Evolutionary conservation across 768 basidiomycete species (phyloP), one percentile per base, ranked within the genome.

Genomic region (Lepiota brunneoincarnata): DNA sequence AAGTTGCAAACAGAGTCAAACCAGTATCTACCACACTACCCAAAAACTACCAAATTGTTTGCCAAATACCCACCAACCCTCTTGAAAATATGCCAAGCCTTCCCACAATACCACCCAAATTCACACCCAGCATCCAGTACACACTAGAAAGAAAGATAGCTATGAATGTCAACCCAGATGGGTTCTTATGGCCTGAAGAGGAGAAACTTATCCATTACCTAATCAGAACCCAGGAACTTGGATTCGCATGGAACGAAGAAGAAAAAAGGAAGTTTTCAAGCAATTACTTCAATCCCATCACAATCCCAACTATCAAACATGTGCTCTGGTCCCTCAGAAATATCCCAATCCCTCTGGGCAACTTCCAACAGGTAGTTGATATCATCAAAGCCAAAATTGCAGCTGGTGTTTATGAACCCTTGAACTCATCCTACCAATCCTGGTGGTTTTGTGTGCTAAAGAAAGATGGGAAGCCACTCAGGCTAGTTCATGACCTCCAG

Each of bases 311-410:
- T 3, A 58, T 72, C 1, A 59, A 61, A 35, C 71, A 72, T 41
- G 42, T 61, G 4, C 71, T 38, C n/a, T n/a, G n/a, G n/a, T n/a
- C n/a, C n/a, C n/a, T n/a, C n/a, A n/a, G n/a, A n/a, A n/a, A n/a
- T n/a, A 60, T 68, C 7, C 71, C 66, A 1, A 71, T 72, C 10
- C 68, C 70, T 0, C 66, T 56, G 0, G 70, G 69, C 10, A 59
- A 69, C 2, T 54, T 43, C 4, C 52, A 65, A 1, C 40, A 67
- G 17, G 63, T 70, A 2, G 51, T 63, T 9, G 34, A 62, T 0
- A n/a, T 67, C 3, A 53, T 72, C 11, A 61, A 62, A 35, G 46
- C 56, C 4, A 72, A 71, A 18, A 47, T 51, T 14, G 6, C 1
- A 2, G 9, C 53, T 5, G 53, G 53, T 1, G 44, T 55, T 1